Evolutionary conservation across 169 alveolate species (phyloP).

Genomic region (Perkinsus olseni): DNA sequence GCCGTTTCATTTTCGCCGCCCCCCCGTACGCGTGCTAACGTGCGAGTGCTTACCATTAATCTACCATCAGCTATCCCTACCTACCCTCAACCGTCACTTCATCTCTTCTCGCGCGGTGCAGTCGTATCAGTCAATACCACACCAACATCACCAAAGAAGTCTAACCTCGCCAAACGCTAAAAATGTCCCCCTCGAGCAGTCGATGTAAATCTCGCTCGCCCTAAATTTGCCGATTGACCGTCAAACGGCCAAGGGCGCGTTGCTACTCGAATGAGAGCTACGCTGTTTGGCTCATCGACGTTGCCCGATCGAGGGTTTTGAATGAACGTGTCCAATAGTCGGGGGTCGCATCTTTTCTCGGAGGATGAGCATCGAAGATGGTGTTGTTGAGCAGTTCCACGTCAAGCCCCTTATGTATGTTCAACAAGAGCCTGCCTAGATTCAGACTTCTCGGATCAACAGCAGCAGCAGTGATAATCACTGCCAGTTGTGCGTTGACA

Average conservation of each 20-base stretch:
- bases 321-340: background rate
- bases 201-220: background rate
- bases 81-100: too few relatives aligned
- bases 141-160: background rate
- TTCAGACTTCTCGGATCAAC: background rate
- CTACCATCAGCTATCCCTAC: too few relatives aligned
- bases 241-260: background rate
- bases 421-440: background rate
- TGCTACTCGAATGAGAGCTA: background rate
- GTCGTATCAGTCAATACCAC: background rate
- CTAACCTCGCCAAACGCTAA: background rate
- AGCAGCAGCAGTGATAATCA: background rate
- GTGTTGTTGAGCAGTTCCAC: background rate
- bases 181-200: background rate
- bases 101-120: too few relatives aligned
- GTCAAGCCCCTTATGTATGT: background rate
- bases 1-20: too few relatives aligned
- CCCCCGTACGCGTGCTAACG: too few relatives aligned
- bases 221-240: background rate
- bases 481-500: background rate
- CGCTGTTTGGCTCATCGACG: background rate
- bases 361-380: background rate
- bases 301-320: too few relatives aligned
- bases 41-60: too few relatives aligned
- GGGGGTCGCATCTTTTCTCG: background rate